Conservation (phyloP, 108 stramenopile species). For the Licmophora abbreviata region DNA sequence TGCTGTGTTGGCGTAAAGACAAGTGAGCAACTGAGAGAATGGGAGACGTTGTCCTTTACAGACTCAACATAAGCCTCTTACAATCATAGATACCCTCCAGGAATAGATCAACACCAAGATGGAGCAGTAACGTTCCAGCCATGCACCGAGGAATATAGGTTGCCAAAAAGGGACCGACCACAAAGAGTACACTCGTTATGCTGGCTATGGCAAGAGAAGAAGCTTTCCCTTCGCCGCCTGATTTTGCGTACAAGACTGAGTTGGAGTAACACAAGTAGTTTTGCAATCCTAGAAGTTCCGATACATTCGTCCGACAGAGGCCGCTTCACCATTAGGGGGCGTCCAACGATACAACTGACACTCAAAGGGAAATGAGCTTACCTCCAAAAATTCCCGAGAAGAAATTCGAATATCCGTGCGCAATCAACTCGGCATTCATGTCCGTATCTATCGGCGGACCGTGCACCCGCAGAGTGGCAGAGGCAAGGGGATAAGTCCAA, state of each 20-base stretch:
- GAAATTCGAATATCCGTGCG: conserved; percentile 71
- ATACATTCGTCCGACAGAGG: no score
- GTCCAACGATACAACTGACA: no score
- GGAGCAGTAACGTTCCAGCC: conserved; percentile 82
- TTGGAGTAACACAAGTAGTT: conserved; percentile 72
- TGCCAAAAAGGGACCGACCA: conserved; percentile 49
- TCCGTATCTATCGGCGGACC: conserved; percentile 29
- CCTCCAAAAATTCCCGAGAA: conserved; percentile 53
- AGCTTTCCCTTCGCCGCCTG: conserved; percentile 51
- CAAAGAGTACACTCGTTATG: conserved; percentile 39
- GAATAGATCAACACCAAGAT: conserved; percentile 76
- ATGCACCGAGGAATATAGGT: conserved; percentile 64
- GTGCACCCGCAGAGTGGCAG: background rate
- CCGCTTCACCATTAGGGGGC: no score
- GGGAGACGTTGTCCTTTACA: no score
- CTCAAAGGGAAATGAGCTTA: no score
- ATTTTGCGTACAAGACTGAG: conserved; percentile 60
- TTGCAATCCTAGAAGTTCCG: no score
- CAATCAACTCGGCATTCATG: conserved; percentile 73
- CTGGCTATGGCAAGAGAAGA: conserved; percentile 36
- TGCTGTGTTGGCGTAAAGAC: conserved; percentile 1
- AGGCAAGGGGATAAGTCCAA: background rate
- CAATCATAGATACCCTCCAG: conserved; percentile 66
- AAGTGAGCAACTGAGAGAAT: no score
- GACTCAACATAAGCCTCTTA: no score